Evolutionary conservation across 768 basidiomycete species (phyloP).

Genomic region (Lactarius hatsudake): DNA sequence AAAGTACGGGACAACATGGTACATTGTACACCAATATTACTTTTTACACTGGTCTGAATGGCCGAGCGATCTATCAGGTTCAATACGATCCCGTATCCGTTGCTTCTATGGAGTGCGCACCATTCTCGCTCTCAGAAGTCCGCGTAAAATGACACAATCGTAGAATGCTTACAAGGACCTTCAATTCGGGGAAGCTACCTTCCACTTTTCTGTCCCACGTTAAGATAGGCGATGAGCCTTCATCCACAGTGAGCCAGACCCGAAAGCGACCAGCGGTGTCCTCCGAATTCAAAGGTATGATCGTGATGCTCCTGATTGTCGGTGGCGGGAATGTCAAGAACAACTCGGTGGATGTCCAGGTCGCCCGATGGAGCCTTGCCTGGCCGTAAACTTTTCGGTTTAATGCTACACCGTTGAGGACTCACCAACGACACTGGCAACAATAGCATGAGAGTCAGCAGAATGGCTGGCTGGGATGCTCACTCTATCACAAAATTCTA

Average conservation of each 20-base stretch:
- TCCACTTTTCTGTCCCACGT: constrained; percentile 91
- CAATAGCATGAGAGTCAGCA: constrained; percentile 10
- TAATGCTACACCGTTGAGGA: neutral
- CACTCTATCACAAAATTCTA: constrained; percentile 93
- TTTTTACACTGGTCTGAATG: constrained; percentile 72
- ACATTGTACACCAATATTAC: neutral
- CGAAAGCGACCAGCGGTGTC: constrained; percentile 90
- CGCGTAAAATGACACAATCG: neutral
- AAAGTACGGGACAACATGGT: neutral
- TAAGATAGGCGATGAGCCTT: constrained; percentile 41
- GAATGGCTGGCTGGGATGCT: constrained; percentile 33
- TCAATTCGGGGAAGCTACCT: constrained; percentile 90
- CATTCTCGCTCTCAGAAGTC: constrained; percentile 17
- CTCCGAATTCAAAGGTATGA: constrained; percentile 72
- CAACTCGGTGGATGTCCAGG: constrained; percentile 92
- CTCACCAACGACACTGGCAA: constrained; percentile 74
- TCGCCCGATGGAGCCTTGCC: constrained; percentile 83
- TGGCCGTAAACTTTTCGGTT: neutral
- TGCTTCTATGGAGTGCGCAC: constrained; percentile 57
- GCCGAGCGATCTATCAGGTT: constrained; percentile 79
- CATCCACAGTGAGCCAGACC: constrained; percentile 67
- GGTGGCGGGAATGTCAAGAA: constrained; percentile 89
- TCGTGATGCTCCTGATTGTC: constrained; percentile 56
- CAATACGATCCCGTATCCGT: constrained; percentile 75
- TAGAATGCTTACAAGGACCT: constrained; percentile 58